A percentile compares a stretch with the other conserved stretches of the same genome.
Evolutionary conservation across 257 asterid genomes (phyloP).

Genomic region (Nicotiana undulata): DNA sequence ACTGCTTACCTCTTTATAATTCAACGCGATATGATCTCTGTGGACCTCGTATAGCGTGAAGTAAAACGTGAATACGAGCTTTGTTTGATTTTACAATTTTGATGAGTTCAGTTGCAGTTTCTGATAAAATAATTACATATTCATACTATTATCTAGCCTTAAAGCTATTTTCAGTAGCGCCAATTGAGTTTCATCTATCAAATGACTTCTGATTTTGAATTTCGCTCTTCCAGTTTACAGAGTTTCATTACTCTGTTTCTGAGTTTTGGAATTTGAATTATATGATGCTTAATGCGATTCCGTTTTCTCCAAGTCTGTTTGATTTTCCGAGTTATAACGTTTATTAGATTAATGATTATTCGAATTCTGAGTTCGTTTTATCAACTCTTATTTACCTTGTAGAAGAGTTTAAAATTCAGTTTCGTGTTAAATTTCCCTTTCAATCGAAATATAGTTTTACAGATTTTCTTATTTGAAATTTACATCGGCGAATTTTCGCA

Average conservation of each 20-base stretch:
- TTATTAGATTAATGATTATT: neutral
- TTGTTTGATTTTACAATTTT: neutral
- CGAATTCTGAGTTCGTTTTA: neutral
- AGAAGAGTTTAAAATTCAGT: neutral
- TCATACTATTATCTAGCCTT: too few relatives aligned
- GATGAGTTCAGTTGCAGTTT: neutral
- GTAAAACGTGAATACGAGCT: too few relatives aligned
- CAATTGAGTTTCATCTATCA: neutral
- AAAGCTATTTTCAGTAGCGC: neutral
- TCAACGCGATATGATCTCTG: too few relatives aligned
- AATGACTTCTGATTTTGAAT: neutral
- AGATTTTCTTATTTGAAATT: neutral
- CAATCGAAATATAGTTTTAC: neutral
- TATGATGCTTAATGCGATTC: neutral
- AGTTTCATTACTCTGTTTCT: neutral
- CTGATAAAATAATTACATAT: too few relatives aligned
- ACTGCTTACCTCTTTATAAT: too few relatives aligned
- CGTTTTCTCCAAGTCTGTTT: neutral
- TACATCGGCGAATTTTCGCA: constrained; percentile 6
- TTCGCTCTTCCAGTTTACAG: neutral
- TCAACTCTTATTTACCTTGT: neutral
- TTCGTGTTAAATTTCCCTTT: neutral
- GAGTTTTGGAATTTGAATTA: neutral
- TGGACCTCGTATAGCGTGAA: too few relatives aligned
- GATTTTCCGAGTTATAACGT: neutral